Conservation (phyloP, 495 filamentous ascomycete genomes). For the Achaetomiella virescens region DNA sequence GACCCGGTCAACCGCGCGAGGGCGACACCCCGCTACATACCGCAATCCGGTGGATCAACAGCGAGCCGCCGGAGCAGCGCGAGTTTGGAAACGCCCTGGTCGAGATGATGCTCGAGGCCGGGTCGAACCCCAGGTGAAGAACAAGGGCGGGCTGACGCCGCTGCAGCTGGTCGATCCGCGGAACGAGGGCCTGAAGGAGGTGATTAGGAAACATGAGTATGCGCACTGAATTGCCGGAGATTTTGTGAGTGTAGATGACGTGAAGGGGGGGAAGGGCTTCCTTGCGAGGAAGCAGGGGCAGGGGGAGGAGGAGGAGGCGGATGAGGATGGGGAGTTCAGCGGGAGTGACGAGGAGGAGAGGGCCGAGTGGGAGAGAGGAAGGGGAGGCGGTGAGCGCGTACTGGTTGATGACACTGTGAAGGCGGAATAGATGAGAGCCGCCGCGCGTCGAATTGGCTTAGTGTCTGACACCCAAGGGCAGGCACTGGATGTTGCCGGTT, state of each 20-base stretch:
- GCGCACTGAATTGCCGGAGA: conserved; percentile 47
- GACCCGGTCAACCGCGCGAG: conserved; percentile 76
- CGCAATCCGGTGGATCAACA: conserved; percentile 79
- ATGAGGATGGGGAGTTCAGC: conserved; percentile 47
- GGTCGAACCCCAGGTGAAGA: conserved; percentile 47
- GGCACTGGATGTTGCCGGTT: no score
- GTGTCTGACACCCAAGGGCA: no score
- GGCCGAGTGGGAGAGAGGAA: conserved; percentile 44
- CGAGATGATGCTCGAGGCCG: conserved; percentile 89
- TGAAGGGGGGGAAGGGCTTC: conserved; percentile 13
- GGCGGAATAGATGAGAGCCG: not conserved
- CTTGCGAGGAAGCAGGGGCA: not conserved
- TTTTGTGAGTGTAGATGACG: conserved; percentile 37
- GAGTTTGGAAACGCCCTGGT: conserved; percentile 64
- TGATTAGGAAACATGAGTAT: conserved; percentile 75
- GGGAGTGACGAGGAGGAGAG: conserved; percentile 49
- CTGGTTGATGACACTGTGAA: conserved; percentile 6
- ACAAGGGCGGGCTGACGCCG: conserved; percentile 65
- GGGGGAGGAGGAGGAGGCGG: conserved; percentile 28
- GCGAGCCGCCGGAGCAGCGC: conserved; percentile 49
- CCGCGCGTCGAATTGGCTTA: not conserved
- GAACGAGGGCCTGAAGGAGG: conserved; percentile 58
- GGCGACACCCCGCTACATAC: conserved; percentile 86
- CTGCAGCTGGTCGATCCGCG: conserved; percentile 66
- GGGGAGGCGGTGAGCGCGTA: conserved; percentile 33